Evolutionary conservation across 495 filamentous ascomycete species (phyloP), one percentile per base, ranked within the genome.

Genomic region (Aspergillus hancockii): DNA sequence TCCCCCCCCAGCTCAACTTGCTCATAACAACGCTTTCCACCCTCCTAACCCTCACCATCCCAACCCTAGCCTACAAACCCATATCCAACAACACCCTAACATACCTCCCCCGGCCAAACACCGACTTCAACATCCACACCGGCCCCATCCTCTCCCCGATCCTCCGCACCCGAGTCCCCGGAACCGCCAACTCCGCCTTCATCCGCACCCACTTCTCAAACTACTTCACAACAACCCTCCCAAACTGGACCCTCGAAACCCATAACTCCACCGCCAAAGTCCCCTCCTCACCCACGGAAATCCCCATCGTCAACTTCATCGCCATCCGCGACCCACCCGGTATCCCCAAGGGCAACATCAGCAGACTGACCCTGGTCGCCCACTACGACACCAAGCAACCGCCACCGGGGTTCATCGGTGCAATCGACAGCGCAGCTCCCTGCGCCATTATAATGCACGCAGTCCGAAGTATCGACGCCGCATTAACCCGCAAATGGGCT

Each of bases 361-460:
- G 25, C 10, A 16, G 50, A 18, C 30, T 52, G 1, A 52, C 50
- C 16, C 25, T 52, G 3, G 50, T 52, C 1, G 50, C 50, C 3
- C 50, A 52, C n/a, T 52, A 52, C 31, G 50, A 52, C 50, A 52
- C 22, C 30, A 34, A 19, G 19, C 3, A 13, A 14, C 5, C 9
- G 1, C 50, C 50, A 19, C 10, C 12, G 1, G 50, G 50, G 3
- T 52, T 52, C 31, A 52, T 52, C 30, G 50, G 50, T 8, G 50
- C 50, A 32, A 52, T 52, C 19, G 50, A 52, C 30, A 52, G 50
- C n/a, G 50, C 50, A 4, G 50, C 50, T 16, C 50, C 50, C 10
- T 32, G 25, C 19, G 50, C 50, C 2, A 52, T 52, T 3, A 52
- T 52, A 12, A 32, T 52, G 50, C 50, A 52, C 28, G 50, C 50